phyloP scores from a whole-genome alignment of 495 filamentous ascomycete species.

The Penicillium waksmanii region DNA sequence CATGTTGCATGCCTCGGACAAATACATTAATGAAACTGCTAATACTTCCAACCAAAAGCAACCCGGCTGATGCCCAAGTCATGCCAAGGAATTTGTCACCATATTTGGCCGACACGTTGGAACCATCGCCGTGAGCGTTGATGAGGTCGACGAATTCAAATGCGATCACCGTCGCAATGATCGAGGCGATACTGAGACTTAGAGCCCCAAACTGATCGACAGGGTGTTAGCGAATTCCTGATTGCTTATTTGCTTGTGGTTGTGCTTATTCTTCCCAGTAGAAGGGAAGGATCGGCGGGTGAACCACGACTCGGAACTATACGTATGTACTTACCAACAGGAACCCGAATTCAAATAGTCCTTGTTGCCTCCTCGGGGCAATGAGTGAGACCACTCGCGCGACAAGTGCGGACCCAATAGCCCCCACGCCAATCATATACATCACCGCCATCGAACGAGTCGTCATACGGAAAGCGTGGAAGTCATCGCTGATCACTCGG shows the following conservation, averaged over 20 bases:
- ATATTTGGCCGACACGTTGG: slow-evolving; percentile 54
- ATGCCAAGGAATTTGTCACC: slow-evolving; percentile 61
- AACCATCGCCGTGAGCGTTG: slow-evolving; percentile 59
- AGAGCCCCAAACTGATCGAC: slow-evolving; percentile 47
- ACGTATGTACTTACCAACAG: slow-evolving; percentile 34
- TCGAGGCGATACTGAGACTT: slow-evolving; percentile 61
- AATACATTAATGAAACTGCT: slow-evolving; percentile 34
- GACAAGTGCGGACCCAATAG: slow-evolving; percentile 60
- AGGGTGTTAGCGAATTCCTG: slow-evolving; percentile 5
- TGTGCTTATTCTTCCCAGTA: not conserved
- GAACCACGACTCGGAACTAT: not conserved
- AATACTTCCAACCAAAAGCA: slow-evolving; percentile 49
- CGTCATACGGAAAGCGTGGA: slow-evolving; percentile 54
- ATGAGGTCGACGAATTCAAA: slow-evolving; percentile 60
- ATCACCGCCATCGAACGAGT: slow-evolving; percentile 63
- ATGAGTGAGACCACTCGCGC: slow-evolving; percentile 24
- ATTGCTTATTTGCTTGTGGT: slow-evolving; percentile 2
- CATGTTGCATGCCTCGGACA: slow-evolving; percentile 22
- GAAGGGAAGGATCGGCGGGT: slow-evolving; percentile 3
- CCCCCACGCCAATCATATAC: slow-evolving; percentile 64
- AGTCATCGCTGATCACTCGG: slow-evolving; percentile 59
- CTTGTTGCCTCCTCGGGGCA: slow-evolving; percentile 19
- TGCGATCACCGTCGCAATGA: slow-evolving; percentile 63
- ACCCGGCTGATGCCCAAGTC: slow-evolving; percentile 60
- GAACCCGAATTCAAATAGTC: slow-evolving; percentile 32